These are phyloP conservation scores for Podila minutissima DNA, from an alignment of 192 early-diverging fungal genomes.

Conservation along the genomic window DNA sequence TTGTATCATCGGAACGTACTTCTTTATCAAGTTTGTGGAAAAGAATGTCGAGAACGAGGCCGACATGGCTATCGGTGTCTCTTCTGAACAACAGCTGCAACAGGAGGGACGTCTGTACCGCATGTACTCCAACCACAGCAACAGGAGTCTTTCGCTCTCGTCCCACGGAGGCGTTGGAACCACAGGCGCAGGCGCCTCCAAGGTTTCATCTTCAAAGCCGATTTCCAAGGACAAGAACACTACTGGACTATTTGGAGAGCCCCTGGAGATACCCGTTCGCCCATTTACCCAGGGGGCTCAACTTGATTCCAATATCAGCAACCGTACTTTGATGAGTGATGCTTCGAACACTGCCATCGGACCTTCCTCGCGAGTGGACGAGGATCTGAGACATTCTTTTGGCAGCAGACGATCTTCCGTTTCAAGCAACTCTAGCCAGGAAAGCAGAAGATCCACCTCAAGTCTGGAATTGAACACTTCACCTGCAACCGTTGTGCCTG, in stretches of 20 bases:
- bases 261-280: slow-evolving; percentile 7
- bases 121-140: slow-evolving; percentile 35
- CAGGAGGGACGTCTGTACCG: slow-evolving; percentile 41
- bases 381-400: not conserved
- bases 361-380: slow-evolving; percentile 8
- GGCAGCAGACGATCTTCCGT: slow-evolving; percentile 15
- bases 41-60: slow-evolving; percentile 48
- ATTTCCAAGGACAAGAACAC: not conserved
- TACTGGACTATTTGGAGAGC: not conserved
- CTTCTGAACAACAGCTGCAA: slow-evolving; percentile 14
- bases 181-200: not conserved
- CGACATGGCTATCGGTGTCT: slow-evolving; percentile 38
- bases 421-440: slow-evolving; percentile 9
- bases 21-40: slow-evolving; percentile 69
- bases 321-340: slow-evolving; percentile 26
- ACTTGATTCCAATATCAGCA: slow-evolving; percentile 17
- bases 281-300: slow-evolving; percentile 9
- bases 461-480: slow-evolving; percentile 10
- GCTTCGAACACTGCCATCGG: slow-evolving; percentile 16
- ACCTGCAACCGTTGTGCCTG: not conserved
- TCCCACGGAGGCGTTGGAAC: not conserved
- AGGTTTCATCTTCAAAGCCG: too few species aligned
- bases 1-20: slow-evolving; percentile 63
- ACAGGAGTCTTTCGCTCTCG: slow-evolving; percentile 22
- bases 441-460: slow-evolving; percentile 2